Percentiles rank a stretch among this genome's conserved stretches.
Evolutionary conservation across 495 filamentous ascomycete species (phyloP).

Genomic region (Sordaria brevicollis): DNA sequence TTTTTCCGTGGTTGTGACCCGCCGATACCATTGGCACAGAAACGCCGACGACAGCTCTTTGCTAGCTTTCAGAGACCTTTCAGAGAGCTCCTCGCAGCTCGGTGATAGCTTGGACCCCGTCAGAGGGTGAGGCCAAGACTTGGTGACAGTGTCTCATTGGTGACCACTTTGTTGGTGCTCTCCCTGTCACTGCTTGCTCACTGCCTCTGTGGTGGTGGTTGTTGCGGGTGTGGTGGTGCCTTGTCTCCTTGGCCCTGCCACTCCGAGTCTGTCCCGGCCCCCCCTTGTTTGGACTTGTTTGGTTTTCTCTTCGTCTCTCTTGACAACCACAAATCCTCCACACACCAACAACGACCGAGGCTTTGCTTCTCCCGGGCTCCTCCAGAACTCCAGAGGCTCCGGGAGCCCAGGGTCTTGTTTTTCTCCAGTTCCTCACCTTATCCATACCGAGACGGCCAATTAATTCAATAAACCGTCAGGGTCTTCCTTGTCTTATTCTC

Average conservation of each 20-base stretch:
- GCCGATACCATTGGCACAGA: background rate
- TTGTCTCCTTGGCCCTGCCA: too few species aligned
- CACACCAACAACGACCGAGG: background rate
- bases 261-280: background rate
- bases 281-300: background rate
- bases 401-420: background rate
- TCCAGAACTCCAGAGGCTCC: background rate
- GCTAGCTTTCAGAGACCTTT: background rate
- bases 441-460: background rate
- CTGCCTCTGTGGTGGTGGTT: too few species aligned
- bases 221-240: too few species aligned
- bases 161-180: background rate
- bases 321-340: background rate
- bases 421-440: background rate
- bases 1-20: background rate
- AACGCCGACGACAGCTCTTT: background rate
- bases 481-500: background rate
- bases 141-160: background rate
- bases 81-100: background rate
- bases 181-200: background rate
- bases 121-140: background rate
- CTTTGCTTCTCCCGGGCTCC: background rate
- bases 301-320: background rate
- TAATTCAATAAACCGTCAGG: background rate
- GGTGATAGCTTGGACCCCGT: background rate